These are phyloP conservation scores for Pythium aphanidermatum DNA, from an alignment of 352 stramenopile genomes.

Conservation along the genomic window DNA sequence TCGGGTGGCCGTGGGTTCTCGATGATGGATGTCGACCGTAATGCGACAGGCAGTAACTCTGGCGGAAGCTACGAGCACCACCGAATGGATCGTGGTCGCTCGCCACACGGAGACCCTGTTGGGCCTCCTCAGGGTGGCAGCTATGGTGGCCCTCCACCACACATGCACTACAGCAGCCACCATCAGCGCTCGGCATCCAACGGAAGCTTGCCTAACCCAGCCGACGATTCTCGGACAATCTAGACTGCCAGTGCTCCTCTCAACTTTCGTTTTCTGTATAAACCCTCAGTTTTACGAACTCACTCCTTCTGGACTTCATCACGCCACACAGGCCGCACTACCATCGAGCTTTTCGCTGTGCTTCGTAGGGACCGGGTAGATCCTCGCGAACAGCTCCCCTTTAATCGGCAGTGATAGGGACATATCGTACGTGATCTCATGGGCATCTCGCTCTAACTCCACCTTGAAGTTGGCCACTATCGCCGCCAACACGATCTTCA, in stretches of 20 bases:
- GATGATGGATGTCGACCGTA: slow-evolving; percentile 61
- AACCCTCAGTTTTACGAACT: too few relatives aligned
- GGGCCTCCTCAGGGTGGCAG: slow-evolving; percentile 3
- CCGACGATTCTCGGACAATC: slow-evolving; percentile 15
- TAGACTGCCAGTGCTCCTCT: too few relatives aligned
- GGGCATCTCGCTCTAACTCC: slow-evolving; percentile 31
- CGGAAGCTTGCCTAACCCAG: slow-evolving; percentile 13
- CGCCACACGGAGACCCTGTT: too few relatives aligned
- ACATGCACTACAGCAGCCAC: slow-evolving; percentile 10
- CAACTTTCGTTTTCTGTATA: too few relatives aligned
- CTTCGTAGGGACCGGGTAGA: neutral
- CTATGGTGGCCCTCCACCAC: neutral
- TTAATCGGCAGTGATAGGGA: slow-evolving; percentile 45
- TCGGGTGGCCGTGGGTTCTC: slow-evolving; percentile 34
- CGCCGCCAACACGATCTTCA: slow-evolving; percentile 53
- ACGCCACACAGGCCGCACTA: too few relatives aligned
- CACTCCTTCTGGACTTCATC: too few relatives aligned
- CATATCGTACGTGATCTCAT: slow-evolving; percentile 32
- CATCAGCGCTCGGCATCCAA: slow-evolving; percentile 17
- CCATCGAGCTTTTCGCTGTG: slow-evolving; percentile 4
- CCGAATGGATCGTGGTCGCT: slow-evolving; percentile 18
- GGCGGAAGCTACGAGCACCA: slow-evolving; percentile 13
- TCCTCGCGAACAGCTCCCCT: slow-evolving; percentile 14
- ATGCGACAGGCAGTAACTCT: slow-evolving; percentile 13
- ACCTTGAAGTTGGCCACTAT: slow-evolving; percentile 50